phyloP scores from a whole-genome alignment of 495 filamentous ascomycete genomes.

The Aspergillus diversus region DNA sequence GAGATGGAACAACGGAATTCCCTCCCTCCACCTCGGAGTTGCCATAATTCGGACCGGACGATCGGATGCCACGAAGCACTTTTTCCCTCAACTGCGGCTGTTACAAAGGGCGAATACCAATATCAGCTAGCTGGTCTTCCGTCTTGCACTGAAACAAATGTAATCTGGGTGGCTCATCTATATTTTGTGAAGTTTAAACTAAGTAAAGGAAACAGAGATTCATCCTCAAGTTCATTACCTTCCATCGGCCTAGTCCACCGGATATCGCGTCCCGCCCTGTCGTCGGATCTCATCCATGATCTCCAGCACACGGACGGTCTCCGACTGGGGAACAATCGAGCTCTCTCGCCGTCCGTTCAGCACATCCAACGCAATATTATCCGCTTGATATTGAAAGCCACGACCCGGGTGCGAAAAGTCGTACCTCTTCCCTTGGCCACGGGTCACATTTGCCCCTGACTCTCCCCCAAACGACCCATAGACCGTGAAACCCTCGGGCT shows the following conservation, averaged over 20 bases:
- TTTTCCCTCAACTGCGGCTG: no score
- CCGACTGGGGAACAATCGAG: not conserved
- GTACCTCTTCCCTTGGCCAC: not conserved
- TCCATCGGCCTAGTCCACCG: not conserved
- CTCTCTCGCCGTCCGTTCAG: not conserved
- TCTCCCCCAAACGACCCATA: not conserved
- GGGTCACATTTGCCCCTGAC: not conserved
- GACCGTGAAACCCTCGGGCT: not conserved
- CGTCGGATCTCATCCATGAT: not conserved
- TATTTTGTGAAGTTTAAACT: no score
- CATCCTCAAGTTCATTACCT: no score
- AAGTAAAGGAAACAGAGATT: not conserved
- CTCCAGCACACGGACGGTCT: not conserved
- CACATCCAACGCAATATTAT: not conserved
- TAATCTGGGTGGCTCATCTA: not conserved
- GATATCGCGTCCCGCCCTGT: not conserved
- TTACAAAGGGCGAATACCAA: no score
- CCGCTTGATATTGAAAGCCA: not conserved
- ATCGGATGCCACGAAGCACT: no score
- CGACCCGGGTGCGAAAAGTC: not conserved
- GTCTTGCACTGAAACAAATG: no score
- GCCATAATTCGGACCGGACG: no score
- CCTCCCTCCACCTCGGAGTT: no score
- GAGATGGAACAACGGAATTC: no score
- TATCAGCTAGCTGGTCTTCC: no score